Conservation (phyloP, 2,329 filamentous ascomycete species). For the Epichloe gansuensis region DNA sequence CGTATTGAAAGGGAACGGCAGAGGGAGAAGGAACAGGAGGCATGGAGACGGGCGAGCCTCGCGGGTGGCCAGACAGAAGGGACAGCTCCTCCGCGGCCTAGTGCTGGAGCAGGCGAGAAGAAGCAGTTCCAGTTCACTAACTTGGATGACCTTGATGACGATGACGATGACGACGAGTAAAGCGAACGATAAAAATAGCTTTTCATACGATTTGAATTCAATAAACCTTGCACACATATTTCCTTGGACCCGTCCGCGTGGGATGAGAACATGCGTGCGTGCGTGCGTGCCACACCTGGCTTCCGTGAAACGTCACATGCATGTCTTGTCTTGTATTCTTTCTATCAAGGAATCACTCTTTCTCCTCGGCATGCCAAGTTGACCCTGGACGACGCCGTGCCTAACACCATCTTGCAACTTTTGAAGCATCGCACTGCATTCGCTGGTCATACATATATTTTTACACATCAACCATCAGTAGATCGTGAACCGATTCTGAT, state of each 20-base stretch:
- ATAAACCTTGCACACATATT: not conserved
- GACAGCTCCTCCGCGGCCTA: slow-evolving; percentile 14
- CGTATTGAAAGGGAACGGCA: slow-evolving; percentile 31
- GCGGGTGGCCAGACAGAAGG: slow-evolving; percentile 14
- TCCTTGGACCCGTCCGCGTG: not conserved
- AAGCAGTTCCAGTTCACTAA: slow-evolving; percentile 47
- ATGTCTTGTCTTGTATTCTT: not conserved
- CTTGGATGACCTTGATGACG: slow-evolving; percentile 40
- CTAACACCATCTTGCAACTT: not conserved
- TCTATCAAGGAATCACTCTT: not conserved
- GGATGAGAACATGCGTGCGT: not conserved
- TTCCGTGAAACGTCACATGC: not conserved
- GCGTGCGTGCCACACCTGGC: not conserved
- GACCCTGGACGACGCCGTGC: not conserved
- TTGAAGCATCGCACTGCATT: slow-evolving; percentile 9
- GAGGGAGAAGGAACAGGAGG: slow-evolving; percentile 29
- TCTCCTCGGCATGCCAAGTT: not conserved
- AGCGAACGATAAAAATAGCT: not conserved
- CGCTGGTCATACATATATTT: slow-evolving; percentile 20
- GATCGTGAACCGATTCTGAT: not conserved
- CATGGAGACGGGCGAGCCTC: slow-evolving; percentile 28
- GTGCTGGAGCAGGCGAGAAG: slow-evolving; percentile 23
- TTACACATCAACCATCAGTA: slow-evolving; percentile 11
- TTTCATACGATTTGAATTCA: not conserved
- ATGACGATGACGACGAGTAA: slow-evolving; percentile 25